These are phyloP conservation scores for Xylaria multiplex DNA, from an alignment of 2,329 filamentous ascomycete genomes.

Conservation along the genomic window DNA sequence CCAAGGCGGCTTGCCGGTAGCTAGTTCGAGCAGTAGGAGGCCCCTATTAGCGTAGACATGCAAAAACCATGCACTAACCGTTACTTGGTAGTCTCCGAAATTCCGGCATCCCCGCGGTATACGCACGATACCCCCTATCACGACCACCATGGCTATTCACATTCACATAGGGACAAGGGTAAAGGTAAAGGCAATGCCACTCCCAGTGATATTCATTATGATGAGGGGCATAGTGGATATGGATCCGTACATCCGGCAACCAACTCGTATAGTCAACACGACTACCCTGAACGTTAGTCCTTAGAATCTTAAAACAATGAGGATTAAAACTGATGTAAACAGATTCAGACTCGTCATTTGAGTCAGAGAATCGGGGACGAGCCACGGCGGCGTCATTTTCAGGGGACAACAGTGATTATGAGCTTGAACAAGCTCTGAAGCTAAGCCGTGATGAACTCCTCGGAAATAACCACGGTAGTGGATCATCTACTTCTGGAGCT, in stretches of 20 bases:
- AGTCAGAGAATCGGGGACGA: slow-evolving; percentile 1
- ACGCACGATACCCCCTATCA: slow-evolving; percentile 38
- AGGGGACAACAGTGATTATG: slow-evolving; percentile 31
- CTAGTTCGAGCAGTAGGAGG: slow-evolving; percentile 20
- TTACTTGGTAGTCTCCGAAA: slow-evolving; percentile 23
- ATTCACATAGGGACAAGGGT: slow-evolving; percentile 37
- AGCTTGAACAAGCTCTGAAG: slow-evolving; percentile 41
- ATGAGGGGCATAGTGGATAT: slow-evolving; percentile 20
- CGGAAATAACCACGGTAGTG: slow-evolving; percentile 35
- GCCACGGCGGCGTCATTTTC: neutral
- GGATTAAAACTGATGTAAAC: slow-evolving; percentile 15
- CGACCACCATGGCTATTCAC: slow-evolving; percentile 23
- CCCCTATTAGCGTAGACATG: neutral
- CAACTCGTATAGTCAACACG: slow-evolving; percentile 31
- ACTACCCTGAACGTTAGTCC: slow-evolving; percentile 27
- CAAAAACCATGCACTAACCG: slow-evolving; percentile 19
- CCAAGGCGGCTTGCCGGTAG: slow-evolving; percentile 1
- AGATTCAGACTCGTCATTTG: slow-evolving; percentile 4
- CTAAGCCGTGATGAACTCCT: slow-evolving; percentile 38
- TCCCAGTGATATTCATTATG: slow-evolving; percentile 16
- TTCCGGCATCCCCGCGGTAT: slow-evolving; percentile 38
- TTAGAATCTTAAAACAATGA: neutral
- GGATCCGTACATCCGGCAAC: slow-evolving; percentile 21
- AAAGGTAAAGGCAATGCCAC: slow-evolving; percentile 34
- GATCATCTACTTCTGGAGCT: slow-evolving; percentile 39